A percentile compares a stretch with the other conserved stretches of the same genome.
Evolutionary conservation across 2,329 filamentous ascomycete species (phyloP).

Genomic region (Exophiala viscosa): DNA sequence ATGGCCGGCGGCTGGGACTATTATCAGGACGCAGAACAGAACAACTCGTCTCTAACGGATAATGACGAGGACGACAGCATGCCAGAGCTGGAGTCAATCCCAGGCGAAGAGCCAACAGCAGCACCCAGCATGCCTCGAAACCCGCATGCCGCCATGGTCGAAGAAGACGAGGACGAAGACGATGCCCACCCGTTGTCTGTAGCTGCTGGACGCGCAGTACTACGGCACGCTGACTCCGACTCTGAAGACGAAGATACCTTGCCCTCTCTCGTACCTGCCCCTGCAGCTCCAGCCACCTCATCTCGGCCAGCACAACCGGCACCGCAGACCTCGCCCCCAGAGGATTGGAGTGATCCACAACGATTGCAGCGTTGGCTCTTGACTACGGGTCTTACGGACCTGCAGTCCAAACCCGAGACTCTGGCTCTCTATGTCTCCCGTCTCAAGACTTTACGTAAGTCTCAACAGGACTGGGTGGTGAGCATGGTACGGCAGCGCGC

Average conservation of each 20-base stretch:
- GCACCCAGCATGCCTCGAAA: constrained; percentile 4
- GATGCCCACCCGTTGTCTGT: not conserved
- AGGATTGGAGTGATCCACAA: constrained; percentile 24
- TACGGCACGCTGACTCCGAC: constrained; percentile 25
- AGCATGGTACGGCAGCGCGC: constrained; percentile 26
- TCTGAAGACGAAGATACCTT: constrained; percentile 13
- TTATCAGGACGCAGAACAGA: constrained; percentile 19
- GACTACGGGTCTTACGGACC: constrained; percentile 22
- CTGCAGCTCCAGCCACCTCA: not conserved
- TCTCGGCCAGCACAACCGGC: not conserved
- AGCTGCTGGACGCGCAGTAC: constrained; percentile 5
- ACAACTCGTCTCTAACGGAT: constrained; percentile 10
- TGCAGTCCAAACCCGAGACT: constrained; percentile 17
- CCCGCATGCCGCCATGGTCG: constrained; percentile 24
- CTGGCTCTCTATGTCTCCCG: constrained; percentile 19
- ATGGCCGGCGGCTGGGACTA: constrained; percentile 27
- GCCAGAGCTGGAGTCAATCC: constrained; percentile 23
- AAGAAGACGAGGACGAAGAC: constrained; percentile 24
- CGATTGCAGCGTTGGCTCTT: constrained; percentile 29
- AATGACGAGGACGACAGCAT: constrained; percentile 20
- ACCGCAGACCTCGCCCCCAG: not conserved
- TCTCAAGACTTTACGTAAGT: constrained; percentile 19
- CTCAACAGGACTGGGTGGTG: constrained; percentile 27
- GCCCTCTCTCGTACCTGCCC: not conserved
- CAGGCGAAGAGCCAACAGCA: not conserved